A percentile compares a stretch with the other conserved stretches of the same genome.
phyloP scores from a whole-genome alignment of 768 basidiomycete genomes.

The Podaxis sp. region DNA sequence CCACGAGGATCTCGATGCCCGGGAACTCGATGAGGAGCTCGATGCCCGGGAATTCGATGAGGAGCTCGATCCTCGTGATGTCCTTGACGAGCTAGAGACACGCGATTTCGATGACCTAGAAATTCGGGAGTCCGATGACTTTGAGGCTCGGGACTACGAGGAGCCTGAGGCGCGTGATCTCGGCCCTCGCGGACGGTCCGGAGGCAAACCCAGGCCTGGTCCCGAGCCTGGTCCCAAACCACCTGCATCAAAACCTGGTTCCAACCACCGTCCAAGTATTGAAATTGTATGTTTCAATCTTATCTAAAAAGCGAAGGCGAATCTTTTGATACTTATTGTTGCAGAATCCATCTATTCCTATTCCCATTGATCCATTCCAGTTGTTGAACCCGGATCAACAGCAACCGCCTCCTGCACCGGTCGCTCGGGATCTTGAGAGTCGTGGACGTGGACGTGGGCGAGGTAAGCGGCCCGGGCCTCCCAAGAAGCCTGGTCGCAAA shows the following conservation, averaged over 20 bases:
- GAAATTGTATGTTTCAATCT: neutral
- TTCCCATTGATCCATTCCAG: neutral
- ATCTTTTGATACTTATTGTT: neutral
- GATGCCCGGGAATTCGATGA: no score
- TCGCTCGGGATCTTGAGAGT: neutral
- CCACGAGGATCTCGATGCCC: neutral
- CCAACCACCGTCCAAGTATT: neutral
- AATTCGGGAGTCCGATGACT: neutral
- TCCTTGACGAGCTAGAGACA: neutral
- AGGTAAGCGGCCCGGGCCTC: neutral
- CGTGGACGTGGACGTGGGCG: neutral
- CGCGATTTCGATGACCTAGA: neutral
- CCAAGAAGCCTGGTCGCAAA: neutral
- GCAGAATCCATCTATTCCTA: neutral
- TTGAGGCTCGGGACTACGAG: neutral
- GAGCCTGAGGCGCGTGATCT: neutral
- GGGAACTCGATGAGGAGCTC: no score
- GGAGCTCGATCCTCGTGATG: no score
- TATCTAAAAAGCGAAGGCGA: neutral
- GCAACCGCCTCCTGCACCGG: neutral
- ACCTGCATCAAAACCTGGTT: neutral
- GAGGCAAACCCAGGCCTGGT: neutral
- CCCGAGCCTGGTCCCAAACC: neutral
- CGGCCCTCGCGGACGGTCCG: neutral
- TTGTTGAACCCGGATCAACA: neutral